Conservation (phyloP, 108 stramenopile species). For the Mayamaea pseudoterrestris region DNA sequence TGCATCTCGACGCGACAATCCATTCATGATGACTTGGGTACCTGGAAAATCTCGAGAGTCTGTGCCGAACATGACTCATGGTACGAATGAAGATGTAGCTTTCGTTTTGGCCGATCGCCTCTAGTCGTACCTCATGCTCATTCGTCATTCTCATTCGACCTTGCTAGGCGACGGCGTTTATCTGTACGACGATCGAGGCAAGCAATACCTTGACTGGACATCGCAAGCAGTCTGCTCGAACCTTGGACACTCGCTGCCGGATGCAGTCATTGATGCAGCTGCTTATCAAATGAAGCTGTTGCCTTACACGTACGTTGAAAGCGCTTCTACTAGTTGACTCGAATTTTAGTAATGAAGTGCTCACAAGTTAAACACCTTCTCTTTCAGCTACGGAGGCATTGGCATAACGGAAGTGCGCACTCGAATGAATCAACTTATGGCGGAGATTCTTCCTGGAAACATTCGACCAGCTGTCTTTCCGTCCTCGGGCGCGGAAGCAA, state of each 20-base stretch:
- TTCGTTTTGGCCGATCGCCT: no score
- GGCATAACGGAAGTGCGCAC: slow-evolving; percentile 40
- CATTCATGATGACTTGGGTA: slow-evolving; percentile 50
- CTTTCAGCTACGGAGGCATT: slow-evolving; percentile 47
- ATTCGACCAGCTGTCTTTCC: slow-evolving; percentile 84
- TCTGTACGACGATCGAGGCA: slow-evolving; percentile 41
- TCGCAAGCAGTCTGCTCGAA: slow-evolving; percentile 64
- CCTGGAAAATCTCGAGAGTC: slow-evolving; percentile 22
- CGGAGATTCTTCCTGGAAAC: slow-evolving; percentile 39
- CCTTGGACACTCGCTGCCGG: slow-evolving; percentile 39
- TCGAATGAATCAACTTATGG: slow-evolving; percentile 40
- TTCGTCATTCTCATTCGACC: no score
- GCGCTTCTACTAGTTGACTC: no score
- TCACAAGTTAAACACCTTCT: slow-evolving; percentile 28
- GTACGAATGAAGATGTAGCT: no score
- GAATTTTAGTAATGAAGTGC: no score
- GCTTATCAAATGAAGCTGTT: slow-evolving; percentile 26
- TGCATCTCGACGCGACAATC: slow-evolving; percentile 23
- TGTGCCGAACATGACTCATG: slow-evolving; percentile 46
- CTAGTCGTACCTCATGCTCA: no score
- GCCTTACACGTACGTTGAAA: slow-evolving; percentile 41
- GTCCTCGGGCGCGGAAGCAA: slow-evolving; percentile 90
- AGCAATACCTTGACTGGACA: slow-evolving; percentile 59
- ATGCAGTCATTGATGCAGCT: slow-evolving; percentile 29
- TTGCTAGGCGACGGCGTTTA: slow-evolving; percentile 55